Conservation (phyloP, 805 yeast genomes). For the Yamadazyma tumulicola region DNA sequence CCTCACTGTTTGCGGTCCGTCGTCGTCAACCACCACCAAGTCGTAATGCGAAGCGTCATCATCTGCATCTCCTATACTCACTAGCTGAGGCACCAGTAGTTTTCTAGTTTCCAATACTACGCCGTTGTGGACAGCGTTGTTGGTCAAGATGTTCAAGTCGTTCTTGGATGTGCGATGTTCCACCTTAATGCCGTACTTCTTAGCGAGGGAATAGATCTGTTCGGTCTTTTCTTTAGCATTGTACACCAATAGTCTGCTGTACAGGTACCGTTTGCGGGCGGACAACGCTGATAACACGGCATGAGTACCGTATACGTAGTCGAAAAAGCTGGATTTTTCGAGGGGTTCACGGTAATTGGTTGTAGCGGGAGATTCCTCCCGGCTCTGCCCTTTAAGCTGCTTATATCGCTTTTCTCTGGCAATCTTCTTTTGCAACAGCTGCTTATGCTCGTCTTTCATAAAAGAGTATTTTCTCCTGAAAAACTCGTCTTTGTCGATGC, state of each 20-base stretch:
- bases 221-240: conserved; percentile 25
- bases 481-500: conserved; percentile 37
- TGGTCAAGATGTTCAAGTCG: conserved; percentile 57
- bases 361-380: neutral
- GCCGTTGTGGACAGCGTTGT: conserved; percentile 78
- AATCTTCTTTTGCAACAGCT: conserved; percentile 6
- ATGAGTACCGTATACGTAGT: conserved; percentile 73
- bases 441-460: conserved; percentile 11
- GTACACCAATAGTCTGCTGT: conserved; percentile 49
- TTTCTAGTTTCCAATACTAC: conserved; percentile 67
- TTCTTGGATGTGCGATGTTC: conserved; percentile 39
- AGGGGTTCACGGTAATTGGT: conserved; percentile 4
- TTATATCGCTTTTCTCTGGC: conserved; percentile 9
- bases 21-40: conserved; percentile 7
- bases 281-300: conserved; percentile 69
- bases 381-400: conserved; percentile 3
- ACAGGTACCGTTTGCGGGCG: conserved; percentile 51
- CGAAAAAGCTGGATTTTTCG: conserved; percentile 33
- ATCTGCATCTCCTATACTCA: conserved; percentile 23
- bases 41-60: conserved; percentile 6
- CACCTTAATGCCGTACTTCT: conserved; percentile 36
- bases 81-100: conserved; percentile 27
- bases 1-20: conserved; percentile 5
- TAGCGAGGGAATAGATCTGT: conserved; percentile 48
- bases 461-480: conserved; percentile 31